These are phyloP conservation scores for Calonectria leucothoes DNA, from an alignment of 2,329 filamentous ascomycete genomes.

Conservation along the genomic window DNA sequence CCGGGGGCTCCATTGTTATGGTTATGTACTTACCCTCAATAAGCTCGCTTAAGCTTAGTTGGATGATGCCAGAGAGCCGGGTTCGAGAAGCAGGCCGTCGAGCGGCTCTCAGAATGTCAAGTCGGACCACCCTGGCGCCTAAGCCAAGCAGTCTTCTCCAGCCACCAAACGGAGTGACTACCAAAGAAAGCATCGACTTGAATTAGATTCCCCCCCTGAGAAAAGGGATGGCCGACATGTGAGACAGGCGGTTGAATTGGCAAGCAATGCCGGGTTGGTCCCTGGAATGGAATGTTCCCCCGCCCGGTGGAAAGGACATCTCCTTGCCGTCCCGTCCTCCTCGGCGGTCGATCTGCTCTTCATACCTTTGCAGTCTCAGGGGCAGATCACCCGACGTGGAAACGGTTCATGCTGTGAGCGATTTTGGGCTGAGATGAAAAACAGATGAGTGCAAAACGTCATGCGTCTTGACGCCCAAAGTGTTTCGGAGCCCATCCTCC, in stretches of 20 bases:
- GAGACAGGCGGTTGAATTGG: background rate
- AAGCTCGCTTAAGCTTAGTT: constrained; percentile 18
- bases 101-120: background rate
- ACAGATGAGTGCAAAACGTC: background rate
- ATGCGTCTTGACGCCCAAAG: background rate
- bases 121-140: background rate
- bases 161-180: background rate
- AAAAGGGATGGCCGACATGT: background rate
- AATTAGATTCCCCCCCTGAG: background rate
- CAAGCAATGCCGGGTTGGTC: background rate
- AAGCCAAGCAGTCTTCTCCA: background rate
- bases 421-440: background rate
- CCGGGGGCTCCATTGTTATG: background rate
- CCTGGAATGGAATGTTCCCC: background rate
- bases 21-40: background rate
- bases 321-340: background rate
- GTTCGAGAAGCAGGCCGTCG: background rate
- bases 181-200: background rate
- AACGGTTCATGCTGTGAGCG: background rate
- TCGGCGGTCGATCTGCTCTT: constrained; percentile 1
- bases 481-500: background rate
- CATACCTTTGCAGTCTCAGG: background rate
- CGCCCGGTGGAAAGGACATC: background rate
- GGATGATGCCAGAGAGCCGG: background rate
- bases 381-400: background rate